Evolutionary conservation across 192 early-diverging fungal species (phyloP), one percentile per base, ranked within the genome.

Genomic region (Obelidium mucronatum): DNA sequence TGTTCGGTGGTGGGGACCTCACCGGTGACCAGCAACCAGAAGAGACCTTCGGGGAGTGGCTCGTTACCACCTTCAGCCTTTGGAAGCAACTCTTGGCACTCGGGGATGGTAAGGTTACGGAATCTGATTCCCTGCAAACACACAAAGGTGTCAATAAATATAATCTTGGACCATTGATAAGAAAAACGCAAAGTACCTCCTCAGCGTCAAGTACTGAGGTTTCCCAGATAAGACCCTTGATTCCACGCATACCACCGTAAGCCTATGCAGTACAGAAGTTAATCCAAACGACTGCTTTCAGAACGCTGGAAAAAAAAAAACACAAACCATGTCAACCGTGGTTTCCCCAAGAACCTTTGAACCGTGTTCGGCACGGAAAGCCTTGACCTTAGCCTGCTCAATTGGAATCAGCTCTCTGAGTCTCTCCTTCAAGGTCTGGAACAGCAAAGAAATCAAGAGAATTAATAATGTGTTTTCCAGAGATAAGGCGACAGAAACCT

Each of bases 221-320:
- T 84, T 99, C 97, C 94, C 94, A 97, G 84, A 99, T 88, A 76
- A 99, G 91, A 82, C 96, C 96, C 92, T 99, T 99, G 90, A 99
- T 95, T 73, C 96, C 97, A 84, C 97, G 93, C 96, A 99, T 99
- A 81, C 97, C 97, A 78, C 97, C 97, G 83, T 97, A 97, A 71
- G 83, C 82, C 84, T 83, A 63, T 4, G 54, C 48, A 33, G 52
- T 26, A 44, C 52, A 53, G 52, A 1, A 53, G 19, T 17, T 53
- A n/a, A 17, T 17, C 19, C 19, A 53, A 53, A 51, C 11, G 48
- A 22, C n/a, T 11, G 48, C n/a, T n/a, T n/a, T n/a, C n/a, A n/a
- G 56, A 59, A 8, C 13, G 37, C 4, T 30, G 17, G 40, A 30
- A 65, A n/a, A 28, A 65, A 37, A 3, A 11, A 28, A 11, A 15